These are phyloP conservation scores for Talaromyces thailandensis DNA, from an alignment of 495 filamentous ascomycete genomes.

Conservation along the genomic window DNA sequence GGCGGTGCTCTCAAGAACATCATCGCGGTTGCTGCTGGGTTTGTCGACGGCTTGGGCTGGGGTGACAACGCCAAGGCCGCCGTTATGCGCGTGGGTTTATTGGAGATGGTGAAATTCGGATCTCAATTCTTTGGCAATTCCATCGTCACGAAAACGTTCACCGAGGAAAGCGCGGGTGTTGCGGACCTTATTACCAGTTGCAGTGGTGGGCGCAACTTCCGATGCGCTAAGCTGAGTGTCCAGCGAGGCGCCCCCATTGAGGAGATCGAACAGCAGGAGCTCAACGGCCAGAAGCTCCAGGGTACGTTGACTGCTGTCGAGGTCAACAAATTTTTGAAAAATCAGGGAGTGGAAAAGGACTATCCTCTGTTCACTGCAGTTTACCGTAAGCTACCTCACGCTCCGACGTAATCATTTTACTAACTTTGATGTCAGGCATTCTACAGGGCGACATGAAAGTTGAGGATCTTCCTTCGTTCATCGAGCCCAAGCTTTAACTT, in stretches of 20 bases:
- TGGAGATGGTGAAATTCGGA: constrained; percentile 94
- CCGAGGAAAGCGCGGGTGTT: constrained; percentile 91
- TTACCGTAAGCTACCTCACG: constrained; percentile 34
- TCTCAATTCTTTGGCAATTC: constrained; percentile 82
- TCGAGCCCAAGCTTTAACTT: neutral
- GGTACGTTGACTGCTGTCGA: constrained; percentile 87
- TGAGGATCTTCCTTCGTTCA: constrained; percentile 26
- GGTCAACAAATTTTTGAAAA: constrained; percentile 79
- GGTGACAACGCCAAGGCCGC: constrained; percentile 97
- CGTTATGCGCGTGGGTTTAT: constrained; percentile 87
- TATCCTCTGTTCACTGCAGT: constrained; percentile 91
- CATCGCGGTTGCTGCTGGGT: constrained; percentile 88
- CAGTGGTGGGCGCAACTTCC: constrained; percentile 83
- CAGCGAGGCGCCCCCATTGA: constrained; percentile 70
- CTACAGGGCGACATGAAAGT: constrained; percentile 33
- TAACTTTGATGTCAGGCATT: constrained; percentile 23
- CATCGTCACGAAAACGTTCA: constrained; percentile 75
- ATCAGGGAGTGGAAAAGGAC: constrained; percentile 63
- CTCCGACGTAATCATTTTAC: neutral
- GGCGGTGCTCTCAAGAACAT: constrained; percentile 97
- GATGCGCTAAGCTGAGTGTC: constrained; percentile 82
- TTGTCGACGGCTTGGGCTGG: constrained; percentile 93
- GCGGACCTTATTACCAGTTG: constrained; percentile 95
- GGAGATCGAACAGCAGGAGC: constrained; percentile 77
- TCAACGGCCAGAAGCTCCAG: constrained; percentile 97